Base-by-base conservation (phyloP, 2,329 filamentous ascomycete species). In the Colletotrichum sp. region DNA sequence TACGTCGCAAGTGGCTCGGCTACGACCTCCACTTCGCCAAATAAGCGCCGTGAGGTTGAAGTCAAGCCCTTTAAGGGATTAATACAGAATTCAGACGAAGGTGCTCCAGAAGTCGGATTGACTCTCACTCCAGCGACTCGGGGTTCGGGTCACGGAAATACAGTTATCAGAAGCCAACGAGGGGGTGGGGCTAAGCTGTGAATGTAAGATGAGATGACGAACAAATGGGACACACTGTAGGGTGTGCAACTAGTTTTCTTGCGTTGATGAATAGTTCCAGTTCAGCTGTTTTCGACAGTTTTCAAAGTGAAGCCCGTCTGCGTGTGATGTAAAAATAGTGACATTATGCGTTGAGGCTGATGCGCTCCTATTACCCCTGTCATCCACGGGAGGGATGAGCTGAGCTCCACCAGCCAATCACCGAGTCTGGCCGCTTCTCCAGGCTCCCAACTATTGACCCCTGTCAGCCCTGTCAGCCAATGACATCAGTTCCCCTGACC, bases 1-100 rank as follows among this genome's bases (percentile, higher is more conserved):
- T 94, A 78, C 91, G 93, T 78, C 93, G 97, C 85, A 98, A 98
- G 89, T 99, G 96, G 96, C 90, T 99, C 79, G 94, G 95, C 78
- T 99, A 99, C 84, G 97, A 99, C 84, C 90, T 99, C 83, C 97
- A 99, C 88, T 99, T 99, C 88, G 97, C 97, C 75, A 99, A 99
- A 92, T 99, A 94, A 87, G 77, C n/a, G 55, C 43, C 43, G 52
- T 18, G n/a, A 28, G 32, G 43, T 15, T 34, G 9, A 16, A 34
- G 57, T 64, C 73, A 48, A 60, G 16, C 26, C 57, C 32, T 16
- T 26, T 26, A 15, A 8, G 58, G 28, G 13, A 48, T 52, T 63
- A 63, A 58, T 52, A 48, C 38, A 65, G 15, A 58, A 21, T 7
- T 32, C 21, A 73, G 28, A 72, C 10, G 70, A 73, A 68, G 24